Conservation (phyloP, 2,329 filamentous ascomycete species). For the Ceratocystis albifundus region DNA sequence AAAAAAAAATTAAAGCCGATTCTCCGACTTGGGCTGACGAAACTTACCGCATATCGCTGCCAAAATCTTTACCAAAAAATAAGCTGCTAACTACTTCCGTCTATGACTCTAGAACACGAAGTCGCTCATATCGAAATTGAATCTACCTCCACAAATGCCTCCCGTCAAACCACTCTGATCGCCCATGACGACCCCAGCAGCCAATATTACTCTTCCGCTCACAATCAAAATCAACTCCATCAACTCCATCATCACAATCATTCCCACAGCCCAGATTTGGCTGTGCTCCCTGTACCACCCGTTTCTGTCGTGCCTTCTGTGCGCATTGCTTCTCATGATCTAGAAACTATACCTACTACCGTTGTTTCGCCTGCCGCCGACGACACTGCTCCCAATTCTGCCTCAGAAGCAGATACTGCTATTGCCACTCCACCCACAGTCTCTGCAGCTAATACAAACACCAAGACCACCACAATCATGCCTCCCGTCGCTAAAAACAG, state of each 20-base stretch:
- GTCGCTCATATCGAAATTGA: conserved; percentile 15
- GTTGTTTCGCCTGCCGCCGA: not conserved
- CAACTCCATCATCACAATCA: conserved; percentile 1
- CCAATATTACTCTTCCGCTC: not conserved
- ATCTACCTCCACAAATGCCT: conserved; percentile 17
- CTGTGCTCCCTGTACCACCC: not conserved
- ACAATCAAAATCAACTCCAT: too few species aligned
- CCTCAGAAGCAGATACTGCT: not conserved
- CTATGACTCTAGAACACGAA: conserved; percentile 9
- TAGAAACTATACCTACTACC: conserved; percentile 16
- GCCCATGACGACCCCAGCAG: conserved; percentile 10
- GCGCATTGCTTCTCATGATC: conserved; percentile 18
- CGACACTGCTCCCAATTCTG: conserved; percentile 4
- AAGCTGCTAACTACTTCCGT: conserved; percentile 11
- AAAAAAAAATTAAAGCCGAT: conserved; percentile 3
- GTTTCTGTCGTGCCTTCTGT: conserved; percentile 11
- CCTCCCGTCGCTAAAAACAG: not conserved
- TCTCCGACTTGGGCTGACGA: conserved; percentile 1
- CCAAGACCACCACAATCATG: not conserved
- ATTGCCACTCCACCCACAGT: not conserved
- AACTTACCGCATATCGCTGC: not conserved
- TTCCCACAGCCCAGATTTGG: not conserved
- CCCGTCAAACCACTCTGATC: conserved; percentile 18
- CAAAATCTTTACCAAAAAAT: conserved; percentile 12
- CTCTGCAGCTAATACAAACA: not conserved